Conservation (phyloP, 2,329 filamentous ascomycete genomes). For the Beauveria medogensis region DNA sequence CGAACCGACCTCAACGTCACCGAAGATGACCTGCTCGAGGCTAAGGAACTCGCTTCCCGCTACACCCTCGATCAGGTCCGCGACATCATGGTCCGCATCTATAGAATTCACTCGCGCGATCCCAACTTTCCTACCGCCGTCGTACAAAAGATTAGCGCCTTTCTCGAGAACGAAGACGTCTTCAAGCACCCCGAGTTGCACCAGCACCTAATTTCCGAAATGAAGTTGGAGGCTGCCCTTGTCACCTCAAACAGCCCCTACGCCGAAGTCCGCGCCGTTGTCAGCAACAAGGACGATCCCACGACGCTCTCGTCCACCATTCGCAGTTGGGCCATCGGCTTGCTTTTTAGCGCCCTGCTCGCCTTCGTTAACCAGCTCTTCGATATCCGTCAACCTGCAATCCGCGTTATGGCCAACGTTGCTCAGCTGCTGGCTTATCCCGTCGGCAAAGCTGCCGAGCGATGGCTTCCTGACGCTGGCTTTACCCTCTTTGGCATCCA, state of each 20-base stretch:
- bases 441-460: conserved; percentile 42
- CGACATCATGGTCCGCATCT: conserved; percentile 33
- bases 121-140: conserved; percentile 34
- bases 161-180: conserved; percentile 33
- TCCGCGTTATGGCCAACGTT: conserved; percentile 46
- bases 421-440: conserved; percentile 50
- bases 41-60: conserved; percentile 34
- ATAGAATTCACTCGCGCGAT: conserved; percentile 33
- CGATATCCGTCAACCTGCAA: conserved; percentile 46
- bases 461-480: conserved; percentile 40
- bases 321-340: conserved; percentile 45
- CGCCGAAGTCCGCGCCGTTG: conserved; percentile 47
- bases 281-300: conserved; percentile 47
- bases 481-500: conserved; percentile 38
- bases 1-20: conserved; percentile 34
- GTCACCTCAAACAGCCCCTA: conserved; percentile 50
- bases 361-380: conserved; percentile 51
- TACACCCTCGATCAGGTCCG: conserved; percentile 35
- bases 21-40: conserved; percentile 37
- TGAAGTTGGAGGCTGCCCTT: conserved; percentile 47
- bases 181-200: conserved; percentile 38
- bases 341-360: conserved; percentile 41
- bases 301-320: conserved; percentile 44
- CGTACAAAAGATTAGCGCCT: conserved; percentile 32
- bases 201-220: conserved; percentile 40